These are phyloP conservation scores for Citeromyces nyonsensis DNA, from an alignment of 805 yeast genomes.

Conservation along the genomic window DNA sequence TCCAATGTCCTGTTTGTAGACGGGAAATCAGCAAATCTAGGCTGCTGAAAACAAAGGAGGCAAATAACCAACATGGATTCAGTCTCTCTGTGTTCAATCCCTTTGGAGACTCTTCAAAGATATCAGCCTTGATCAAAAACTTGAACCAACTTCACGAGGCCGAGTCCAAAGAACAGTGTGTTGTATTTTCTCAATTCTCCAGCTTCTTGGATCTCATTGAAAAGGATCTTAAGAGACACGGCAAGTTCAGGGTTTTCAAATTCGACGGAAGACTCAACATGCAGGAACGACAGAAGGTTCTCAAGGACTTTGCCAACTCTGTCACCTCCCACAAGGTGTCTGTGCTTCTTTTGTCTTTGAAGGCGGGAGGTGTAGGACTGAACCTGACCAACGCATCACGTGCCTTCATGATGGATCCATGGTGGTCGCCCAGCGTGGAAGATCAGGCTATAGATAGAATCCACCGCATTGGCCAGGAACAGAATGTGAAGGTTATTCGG, in stretches of 20 bases:
- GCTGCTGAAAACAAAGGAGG: slow-evolving; percentile 22
- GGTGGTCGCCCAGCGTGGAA: slow-evolving; percentile 93
- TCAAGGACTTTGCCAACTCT: slow-evolving; percentile 32
- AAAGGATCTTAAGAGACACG: slow-evolving; percentile 29
- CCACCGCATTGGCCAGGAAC: slow-evolving; percentile 79
- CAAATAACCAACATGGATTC: slow-evolving; percentile 7
- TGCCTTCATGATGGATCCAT: slow-evolving; percentile 89
- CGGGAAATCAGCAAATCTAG: slow-evolving; percentile 29
- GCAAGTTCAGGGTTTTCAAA: slow-evolving; percentile 36
- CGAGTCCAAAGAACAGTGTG: slow-evolving; percentile 54
- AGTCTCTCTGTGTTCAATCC: slow-evolving; percentile 27
- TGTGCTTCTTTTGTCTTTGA: slow-evolving; percentile 57
- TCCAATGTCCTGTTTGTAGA: slow-evolving; percentile 72
- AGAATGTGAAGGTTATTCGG: slow-evolving; percentile 56
- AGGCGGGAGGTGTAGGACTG: slow-evolving; percentile 92
- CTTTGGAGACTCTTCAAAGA: slow-evolving; percentile 50
- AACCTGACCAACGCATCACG: slow-evolving; percentile 73
- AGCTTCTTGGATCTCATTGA: slow-evolving; percentile 66
- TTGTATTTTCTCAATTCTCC: slow-evolving; percentile 86
- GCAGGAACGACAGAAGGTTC: slow-evolving; percentile 44
- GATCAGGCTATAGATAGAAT: slow-evolving; percentile 86
- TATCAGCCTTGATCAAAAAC: slow-evolving; percentile 51
- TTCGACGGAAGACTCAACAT: slow-evolving; percentile 74
- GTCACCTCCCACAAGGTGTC: slow-evolving; percentile 12
- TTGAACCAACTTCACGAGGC: slow-evolving; percentile 35